Evolutionary conservation across 371 early-diverging fungal genomes (phyloP).

Genomic region (Phascolomyces articulosus): DNA sequence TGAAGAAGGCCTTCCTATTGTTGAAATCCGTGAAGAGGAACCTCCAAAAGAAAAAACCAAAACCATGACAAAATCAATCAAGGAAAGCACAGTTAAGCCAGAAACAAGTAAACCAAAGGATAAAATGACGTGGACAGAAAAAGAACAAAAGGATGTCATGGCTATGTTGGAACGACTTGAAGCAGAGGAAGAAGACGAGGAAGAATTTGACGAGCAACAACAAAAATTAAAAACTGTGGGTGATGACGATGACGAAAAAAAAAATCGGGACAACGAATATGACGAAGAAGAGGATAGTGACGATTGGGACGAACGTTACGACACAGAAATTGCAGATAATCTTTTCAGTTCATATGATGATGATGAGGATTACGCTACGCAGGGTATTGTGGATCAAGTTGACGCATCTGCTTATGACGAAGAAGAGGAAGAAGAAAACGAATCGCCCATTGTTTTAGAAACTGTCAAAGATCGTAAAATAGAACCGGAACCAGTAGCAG

Average conservation of each 20-base stretch:
- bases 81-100: not conserved
- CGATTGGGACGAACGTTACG: slow-evolving; percentile 54
- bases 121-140: not conserved
- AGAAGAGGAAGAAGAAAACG: slow-evolving; percentile 22
- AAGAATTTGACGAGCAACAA: slow-evolving; percentile 19
- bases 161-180: slow-evolving; percentile 59
- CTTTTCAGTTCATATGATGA: slow-evolving; percentile 59
- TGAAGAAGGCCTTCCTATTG: slow-evolving; percentile 87
- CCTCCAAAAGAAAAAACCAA: slow-evolving; percentile 37
- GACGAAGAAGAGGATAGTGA: slow-evolving; percentile 56
- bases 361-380: slow-evolving; percentile 57
- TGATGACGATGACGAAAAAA: slow-evolving; percentile 55
- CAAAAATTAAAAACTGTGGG: slow-evolving; percentile 38
- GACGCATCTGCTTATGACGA: slow-evolving; percentile 61
- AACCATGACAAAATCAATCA: not conserved
- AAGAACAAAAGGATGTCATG: slow-evolving; percentile 52
- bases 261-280: slow-evolving; percentile 46
- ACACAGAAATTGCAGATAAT: slow-evolving; percentile 41
- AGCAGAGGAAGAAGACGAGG: slow-evolving; percentile 57
- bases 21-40: slow-evolving; percentile 82
- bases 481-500: too few relatives aligned
- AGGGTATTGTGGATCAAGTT: slow-evolving; percentile 57
- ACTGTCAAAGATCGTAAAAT: slow-evolving; percentile 10
- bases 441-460: slow-evolving; percentile 10
- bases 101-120: not conserved